Evolutionary conservation across 1,284 basidiomycete genomes (phyloP).

Genomic region (Melampsora occidentalis): DNA sequence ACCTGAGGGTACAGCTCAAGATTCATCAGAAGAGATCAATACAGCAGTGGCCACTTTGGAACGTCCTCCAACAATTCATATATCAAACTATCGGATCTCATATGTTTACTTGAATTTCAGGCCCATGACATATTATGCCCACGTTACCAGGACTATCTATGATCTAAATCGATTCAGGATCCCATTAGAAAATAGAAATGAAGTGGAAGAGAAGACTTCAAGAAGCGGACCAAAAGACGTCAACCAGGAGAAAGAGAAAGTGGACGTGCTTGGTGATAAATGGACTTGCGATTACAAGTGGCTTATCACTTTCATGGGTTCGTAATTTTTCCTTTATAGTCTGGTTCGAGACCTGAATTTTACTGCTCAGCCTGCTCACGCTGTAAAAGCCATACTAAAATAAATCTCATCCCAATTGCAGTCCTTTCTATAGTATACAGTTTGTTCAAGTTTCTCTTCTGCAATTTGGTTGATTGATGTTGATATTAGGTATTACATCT

Average conservation of each 20-base stretch:
- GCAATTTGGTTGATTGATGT: neutral
- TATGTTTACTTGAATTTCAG: conserved; percentile 8
- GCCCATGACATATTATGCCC: conserved; percentile 1
- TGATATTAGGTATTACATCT: neutral
- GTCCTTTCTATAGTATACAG: conserved; percentile 28
- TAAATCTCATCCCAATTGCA: neutral
- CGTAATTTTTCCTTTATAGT: neutral
- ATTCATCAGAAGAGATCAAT: too few relatives aligned
- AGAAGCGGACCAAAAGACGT: too few relatives aligned
- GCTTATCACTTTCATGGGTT: conserved; percentile 18
- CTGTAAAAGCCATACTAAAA: neutral
- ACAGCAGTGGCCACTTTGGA: neutral
- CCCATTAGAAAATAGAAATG: neutral
- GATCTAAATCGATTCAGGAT: neutral
- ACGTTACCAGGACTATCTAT: neutral
- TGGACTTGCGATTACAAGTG: conserved; percentile 14
- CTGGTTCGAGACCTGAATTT: neutral
- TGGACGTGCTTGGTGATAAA: neutral
- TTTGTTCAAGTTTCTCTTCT: neutral
- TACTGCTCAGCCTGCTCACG: neutral
- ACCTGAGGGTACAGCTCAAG: too few relatives aligned
- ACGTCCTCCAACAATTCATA: neutral
- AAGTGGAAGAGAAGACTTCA: too few relatives aligned
- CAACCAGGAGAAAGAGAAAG: neutral
- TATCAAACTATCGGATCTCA: conserved; percentile 1